phyloP scores from a whole-genome alignment of 306 rosid genomes.

The Arachis hypogaea region DNA sequence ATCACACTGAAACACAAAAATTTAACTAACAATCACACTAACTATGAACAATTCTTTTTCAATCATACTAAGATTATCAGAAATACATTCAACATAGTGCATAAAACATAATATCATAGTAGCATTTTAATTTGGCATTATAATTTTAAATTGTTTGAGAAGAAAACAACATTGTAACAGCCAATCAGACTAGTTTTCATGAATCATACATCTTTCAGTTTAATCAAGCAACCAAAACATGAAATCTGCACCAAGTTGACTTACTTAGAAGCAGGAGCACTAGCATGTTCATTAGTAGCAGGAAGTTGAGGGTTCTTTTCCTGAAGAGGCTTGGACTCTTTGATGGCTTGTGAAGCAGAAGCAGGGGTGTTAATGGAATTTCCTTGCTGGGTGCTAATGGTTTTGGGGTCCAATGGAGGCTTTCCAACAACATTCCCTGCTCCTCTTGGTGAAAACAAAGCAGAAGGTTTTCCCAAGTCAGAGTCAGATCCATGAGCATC shows the following conservation, averaged over 20 bases:
- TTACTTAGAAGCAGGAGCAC: slow-evolving; percentile 86
- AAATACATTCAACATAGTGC: background rate
- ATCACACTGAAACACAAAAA: slow-evolving; percentile 23
- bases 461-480: slow-evolving; percentile 58
- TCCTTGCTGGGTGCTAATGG: slow-evolving; percentile 28
- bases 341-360: slow-evolving; percentile 39
- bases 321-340: slow-evolving; percentile 59
- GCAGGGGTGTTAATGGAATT: background rate
- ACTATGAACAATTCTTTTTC: no score
- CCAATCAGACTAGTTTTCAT: slow-evolving; percentile 9
- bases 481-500: slow-evolving; percentile 61
- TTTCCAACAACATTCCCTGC: slow-evolving; percentile 54
- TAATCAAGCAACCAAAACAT: slow-evolving; percentile 17
- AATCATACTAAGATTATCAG: background rate
- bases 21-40: background rate
- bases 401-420: slow-evolving; percentile 47
- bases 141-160: slow-evolving; percentile 1
- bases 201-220: slow-evolving; percentile 4
- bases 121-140: background rate
- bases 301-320: slow-evolving; percentile 66
- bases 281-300: slow-evolving; percentile 49
- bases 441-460: slow-evolving; percentile 59
- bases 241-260: slow-evolving; percentile 33
- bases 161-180: background rate
- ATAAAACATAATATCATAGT: background rate